A percentile compares a stretch with the other conserved stretches of the same genome.
Conservation (phyloP, 805 yeast species). For the Cyberlindnera americana region DNA sequence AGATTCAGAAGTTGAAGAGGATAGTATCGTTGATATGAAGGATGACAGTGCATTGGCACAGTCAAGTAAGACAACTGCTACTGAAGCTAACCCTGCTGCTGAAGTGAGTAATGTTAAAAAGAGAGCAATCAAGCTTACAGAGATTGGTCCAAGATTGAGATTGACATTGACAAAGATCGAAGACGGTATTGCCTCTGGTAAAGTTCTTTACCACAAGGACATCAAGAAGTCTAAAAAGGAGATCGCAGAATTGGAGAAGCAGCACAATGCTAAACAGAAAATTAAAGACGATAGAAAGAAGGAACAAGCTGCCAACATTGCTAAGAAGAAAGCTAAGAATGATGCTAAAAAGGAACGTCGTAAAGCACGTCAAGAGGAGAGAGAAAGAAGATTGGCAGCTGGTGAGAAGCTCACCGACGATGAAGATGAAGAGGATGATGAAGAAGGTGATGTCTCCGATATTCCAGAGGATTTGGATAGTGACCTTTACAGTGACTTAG, state of each 20-base stretch:
- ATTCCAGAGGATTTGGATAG: slow-evolving; percentile 45
- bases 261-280: slow-evolving; percentile 57
- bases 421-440: slow-evolving; percentile 33
- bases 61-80: slow-evolving; percentile 21
- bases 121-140: slow-evolving; percentile 88
- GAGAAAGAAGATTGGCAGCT: slow-evolving; percentile 27
- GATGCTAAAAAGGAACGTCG: slow-evolving; percentile 70
- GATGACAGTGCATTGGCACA: slow-evolving; percentile 24
- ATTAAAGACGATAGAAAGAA: slow-evolving; percentile 69
- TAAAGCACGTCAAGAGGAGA: slow-evolving; percentile 46
- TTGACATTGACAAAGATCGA: slow-evolving; percentile 80
- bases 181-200: slow-evolving; percentile 87
- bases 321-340: slow-evolving; percentile 68
- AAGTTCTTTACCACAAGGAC: slow-evolving; percentile 77
- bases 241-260: slow-evolving; percentile 55
- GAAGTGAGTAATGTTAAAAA: slow-evolving; percentile 39
- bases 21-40: slow-evolving; percentile 65
- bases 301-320: slow-evolving; percentile 75
- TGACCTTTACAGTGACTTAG: slow-evolving; percentile 44
- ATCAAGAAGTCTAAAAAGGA: slow-evolving; percentile 64
- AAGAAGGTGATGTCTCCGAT: slow-evolving; percentile 37
- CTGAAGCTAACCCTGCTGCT: slow-evolving; percentile 16
- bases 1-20: slow-evolving; percentile 94
- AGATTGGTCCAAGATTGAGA: slow-evolving; percentile 86
- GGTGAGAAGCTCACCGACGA: slow-evolving; percentile 28